A percentile compares a stretch with the other conserved stretches of the same genome.
Conservation (phyloP, 164 flowering plant genomes). For the Stephania yunnanensis region DNA sequence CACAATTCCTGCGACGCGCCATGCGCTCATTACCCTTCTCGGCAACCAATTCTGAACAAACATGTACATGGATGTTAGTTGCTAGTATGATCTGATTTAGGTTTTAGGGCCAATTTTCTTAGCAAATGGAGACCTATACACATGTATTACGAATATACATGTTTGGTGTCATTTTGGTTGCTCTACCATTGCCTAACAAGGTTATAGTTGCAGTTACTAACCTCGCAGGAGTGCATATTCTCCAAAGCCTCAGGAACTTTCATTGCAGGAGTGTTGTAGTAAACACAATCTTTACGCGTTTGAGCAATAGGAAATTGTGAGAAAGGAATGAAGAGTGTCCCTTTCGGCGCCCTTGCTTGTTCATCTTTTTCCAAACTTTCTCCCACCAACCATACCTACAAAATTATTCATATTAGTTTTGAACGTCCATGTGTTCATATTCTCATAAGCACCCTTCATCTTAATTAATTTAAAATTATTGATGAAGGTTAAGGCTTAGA, state of each 20-base stretch:
- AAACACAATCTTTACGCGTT: constrained; percentile 45
- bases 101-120: too few species aligned
- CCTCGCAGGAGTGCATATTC: constrained; percentile 65
- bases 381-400: constrained; percentile 35
- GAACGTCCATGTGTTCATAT: too few species aligned
- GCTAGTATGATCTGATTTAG: not conserved
- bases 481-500: too few species aligned
- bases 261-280: constrained; percentile 50
- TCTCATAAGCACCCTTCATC: too few species aligned
- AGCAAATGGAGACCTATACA: too few species aligned
- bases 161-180: too few species aligned
- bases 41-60: constrained; percentile 21
- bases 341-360: constrained; percentile 33
- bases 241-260: constrained; percentile 36
- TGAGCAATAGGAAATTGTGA: constrained; percentile 43
- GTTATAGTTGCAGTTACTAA: not conserved
- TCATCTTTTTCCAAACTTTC: constrained; percentile 26
- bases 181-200: too few species aligned
- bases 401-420: not conserved
- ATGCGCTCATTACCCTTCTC: constrained; percentile 23
- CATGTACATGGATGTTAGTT: not conserved
- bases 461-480: too few species aligned
- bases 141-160: too few species aligned
- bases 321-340: constrained; percentile 49
- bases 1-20: constrained; percentile 19